A percentile compares a stretch with the other conserved stretches of the same genome.
phyloP scores from a whole-genome alignment of 495 filamentous ascomycete genomes.

The Aspergillus panamensis region DNA sequence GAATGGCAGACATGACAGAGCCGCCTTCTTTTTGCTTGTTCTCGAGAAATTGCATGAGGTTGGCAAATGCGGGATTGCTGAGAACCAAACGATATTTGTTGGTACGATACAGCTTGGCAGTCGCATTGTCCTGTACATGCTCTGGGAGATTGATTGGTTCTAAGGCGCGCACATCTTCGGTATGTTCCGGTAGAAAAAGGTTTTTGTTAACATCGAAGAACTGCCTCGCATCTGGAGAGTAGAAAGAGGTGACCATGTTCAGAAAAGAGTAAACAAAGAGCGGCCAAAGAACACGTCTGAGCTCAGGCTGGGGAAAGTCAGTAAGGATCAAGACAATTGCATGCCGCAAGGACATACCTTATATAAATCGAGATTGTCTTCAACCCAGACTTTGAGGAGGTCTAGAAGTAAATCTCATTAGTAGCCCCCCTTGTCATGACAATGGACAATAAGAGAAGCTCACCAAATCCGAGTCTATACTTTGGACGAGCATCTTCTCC shows the following conservation, averaged over 20 bases:
- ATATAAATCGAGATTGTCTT: slow-evolving; percentile 87
- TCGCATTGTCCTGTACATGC: slow-evolving; percentile 67
- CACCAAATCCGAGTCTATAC: slow-evolving; percentile 69
- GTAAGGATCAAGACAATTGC: background rate
- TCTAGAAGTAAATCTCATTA: slow-evolving; percentile 34
- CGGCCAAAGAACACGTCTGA: slow-evolving; percentile 82
- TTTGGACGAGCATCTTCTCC: slow-evolving; percentile 72
- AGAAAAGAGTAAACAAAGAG: slow-evolving; percentile 91
- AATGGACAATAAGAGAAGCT: slow-evolving; percentile 13
- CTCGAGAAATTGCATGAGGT: slow-evolving; percentile 84
- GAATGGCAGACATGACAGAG: slow-evolving; percentile 64
- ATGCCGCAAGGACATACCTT: slow-evolving; percentile 53
- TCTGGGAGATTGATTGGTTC: slow-evolving; percentile 66
- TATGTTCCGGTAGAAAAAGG: slow-evolving; percentile 70
- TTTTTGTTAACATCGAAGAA: slow-evolving; percentile 66
- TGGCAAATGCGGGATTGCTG: slow-evolving; percentile 71
- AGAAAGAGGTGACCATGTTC: slow-evolving; percentile 70
- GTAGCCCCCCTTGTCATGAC: background rate
- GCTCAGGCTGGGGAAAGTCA: slow-evolving; percentile 61
- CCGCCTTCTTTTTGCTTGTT: slow-evolving; percentile 76
- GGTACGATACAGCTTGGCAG: slow-evolving; percentile 70
- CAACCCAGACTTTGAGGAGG: slow-evolving; percentile 74
- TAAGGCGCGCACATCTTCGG: slow-evolving; percentile 69
- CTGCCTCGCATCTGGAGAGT: slow-evolving; percentile 61
- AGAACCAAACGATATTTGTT: slow-evolving; percentile 88